phyloP scores from a whole-genome alignment of 2,329 filamentous ascomycete species.

The Cladosporium sp. region DNA sequence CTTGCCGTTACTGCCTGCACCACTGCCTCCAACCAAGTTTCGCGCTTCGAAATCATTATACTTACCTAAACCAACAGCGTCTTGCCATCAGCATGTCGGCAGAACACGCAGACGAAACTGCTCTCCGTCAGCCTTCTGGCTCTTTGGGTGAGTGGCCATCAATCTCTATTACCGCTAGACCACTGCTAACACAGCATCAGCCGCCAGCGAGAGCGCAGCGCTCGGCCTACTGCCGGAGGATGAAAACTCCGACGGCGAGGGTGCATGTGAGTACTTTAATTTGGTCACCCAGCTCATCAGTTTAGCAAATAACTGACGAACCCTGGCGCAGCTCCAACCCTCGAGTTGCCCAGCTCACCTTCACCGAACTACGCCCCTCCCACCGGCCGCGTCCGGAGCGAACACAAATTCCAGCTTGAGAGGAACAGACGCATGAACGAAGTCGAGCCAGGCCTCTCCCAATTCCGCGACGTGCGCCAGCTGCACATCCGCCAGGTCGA shows the following conservation, averaged over 20 bases:
- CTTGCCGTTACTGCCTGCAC: not conserved
- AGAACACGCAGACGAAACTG: not conserved
- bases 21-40: not conserved
- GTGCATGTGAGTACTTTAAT: not conserved
- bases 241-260: not conserved
- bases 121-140: not conserved
- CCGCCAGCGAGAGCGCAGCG: not conserved
- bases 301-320: not conserved
- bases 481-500: slow-evolving; percentile 1
- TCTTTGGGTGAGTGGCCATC: not conserved
- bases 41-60: not conserved
- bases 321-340: not conserved
- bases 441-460: not conserved
- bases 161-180: not conserved
- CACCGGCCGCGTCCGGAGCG: not conserved
- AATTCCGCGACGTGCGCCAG: not conserved
- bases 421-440: not conserved
- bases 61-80: not conserved
- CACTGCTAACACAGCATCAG: not conserved
- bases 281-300: not conserved
- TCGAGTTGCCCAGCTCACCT: not conserved
- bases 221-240: not conserved
- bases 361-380: not conserved
- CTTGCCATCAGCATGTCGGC: not conserved
- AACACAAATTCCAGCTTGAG: not conserved